Conservation (phyloP, 2,329 filamentous ascomycete species). For the Grosmannia serpens region DNA sequence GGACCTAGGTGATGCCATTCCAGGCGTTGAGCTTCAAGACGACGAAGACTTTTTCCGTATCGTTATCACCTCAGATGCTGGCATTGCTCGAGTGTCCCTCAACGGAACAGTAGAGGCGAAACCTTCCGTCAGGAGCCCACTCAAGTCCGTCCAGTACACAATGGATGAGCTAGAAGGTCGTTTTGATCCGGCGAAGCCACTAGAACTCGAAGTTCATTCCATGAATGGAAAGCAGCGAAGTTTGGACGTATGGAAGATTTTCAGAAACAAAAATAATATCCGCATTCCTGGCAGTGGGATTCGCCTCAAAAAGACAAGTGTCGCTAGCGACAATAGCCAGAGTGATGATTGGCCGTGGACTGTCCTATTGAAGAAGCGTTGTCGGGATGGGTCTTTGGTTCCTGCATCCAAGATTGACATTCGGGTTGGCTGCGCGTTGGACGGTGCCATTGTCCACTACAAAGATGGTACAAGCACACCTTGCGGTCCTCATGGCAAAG, state of each 20-base stretch:
- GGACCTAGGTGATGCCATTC: too few species aligned
- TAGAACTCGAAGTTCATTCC: neutral
- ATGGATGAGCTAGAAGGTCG: neutral
- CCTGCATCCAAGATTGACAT: neutral
- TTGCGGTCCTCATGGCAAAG: neutral
- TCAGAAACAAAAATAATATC: neutral
- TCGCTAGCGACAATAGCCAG: too few species aligned
- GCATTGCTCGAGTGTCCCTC: neutral
- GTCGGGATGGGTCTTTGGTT: neutral
- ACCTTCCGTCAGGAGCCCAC: neutral
- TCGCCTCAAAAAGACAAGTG: neutral
- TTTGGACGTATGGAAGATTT: neutral
- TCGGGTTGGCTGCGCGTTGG: neutral
- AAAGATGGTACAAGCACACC: neutral
- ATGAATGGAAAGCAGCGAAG: neutral
- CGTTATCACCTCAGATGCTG: neutral
- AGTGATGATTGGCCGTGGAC: too few species aligned
- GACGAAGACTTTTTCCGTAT: constrained; percentile 64
- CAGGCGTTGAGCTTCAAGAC: constrained; percentile 68
- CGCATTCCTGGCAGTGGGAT: neutral
- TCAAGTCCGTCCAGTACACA: neutral
- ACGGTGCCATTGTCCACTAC: neutral
- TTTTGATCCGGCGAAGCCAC: neutral
- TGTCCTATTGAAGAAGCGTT: too few species aligned
- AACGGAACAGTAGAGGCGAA: neutral